Conservation (phyloP, 129 eudicot genomes). For the Flaveria trinervia region DNA sequence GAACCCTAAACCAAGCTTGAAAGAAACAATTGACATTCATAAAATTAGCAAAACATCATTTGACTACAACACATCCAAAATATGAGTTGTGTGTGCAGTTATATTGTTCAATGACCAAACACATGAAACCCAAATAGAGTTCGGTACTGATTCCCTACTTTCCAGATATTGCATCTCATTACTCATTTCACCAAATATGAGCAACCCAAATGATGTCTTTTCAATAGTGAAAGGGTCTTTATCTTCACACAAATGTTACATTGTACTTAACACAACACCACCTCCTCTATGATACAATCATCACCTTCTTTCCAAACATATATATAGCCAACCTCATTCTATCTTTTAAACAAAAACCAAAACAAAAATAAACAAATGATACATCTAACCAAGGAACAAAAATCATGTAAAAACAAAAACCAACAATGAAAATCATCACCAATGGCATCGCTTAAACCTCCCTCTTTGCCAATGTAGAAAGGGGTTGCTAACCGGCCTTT, state of each 20-base stretch:
- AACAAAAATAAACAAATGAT: conserved; percentile 36
- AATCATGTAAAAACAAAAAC: conserved; percentile 34
- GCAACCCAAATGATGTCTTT: neutral
- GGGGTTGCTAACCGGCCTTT: conserved; percentile 24
- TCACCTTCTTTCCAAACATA: conserved; percentile 29
- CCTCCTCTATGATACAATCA: conserved; percentile 63
- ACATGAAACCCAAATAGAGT: too few relatives aligned
- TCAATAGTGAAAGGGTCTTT: conserved; percentile 23
- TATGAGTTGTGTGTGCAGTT: neutral
- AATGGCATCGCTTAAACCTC: conserved; percentile 22
- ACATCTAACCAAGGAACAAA: conserved; percentile 48
- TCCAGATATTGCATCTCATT: too few relatives aligned
- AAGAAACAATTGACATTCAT: too few relatives aligned
- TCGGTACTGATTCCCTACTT: too few relatives aligned
- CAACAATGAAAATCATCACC: conserved; percentile 45
- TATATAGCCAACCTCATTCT: conserved; percentile 35
- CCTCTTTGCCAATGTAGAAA: conserved; percentile 55
- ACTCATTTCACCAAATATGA: neutral
- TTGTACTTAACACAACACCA: conserved; percentile 51
- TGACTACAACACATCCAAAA: too few relatives aligned
- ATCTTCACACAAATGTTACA: conserved; percentile 54
- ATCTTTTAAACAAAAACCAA: conserved; percentile 12
- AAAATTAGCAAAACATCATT: too few relatives aligned
- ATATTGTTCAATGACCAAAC: too few relatives aligned
- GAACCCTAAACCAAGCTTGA: neutral